Evolutionary conservation across 495 filamentous ascomycete species (phyloP).

Genomic region (Pyronema omphalodes): DNA sequence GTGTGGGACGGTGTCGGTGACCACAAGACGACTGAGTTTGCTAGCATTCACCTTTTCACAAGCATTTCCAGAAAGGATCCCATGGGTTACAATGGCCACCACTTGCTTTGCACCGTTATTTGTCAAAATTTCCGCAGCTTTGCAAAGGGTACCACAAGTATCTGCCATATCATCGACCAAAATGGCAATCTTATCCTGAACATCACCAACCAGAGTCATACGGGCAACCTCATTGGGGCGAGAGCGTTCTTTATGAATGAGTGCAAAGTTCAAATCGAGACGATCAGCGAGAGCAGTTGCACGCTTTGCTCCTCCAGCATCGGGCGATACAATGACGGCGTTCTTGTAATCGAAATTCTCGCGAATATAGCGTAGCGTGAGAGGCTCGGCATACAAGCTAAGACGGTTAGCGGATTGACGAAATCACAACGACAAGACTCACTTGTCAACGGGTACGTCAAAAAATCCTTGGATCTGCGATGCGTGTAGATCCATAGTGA

Average conservation of each 20-base stretch:
- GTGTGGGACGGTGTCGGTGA: constrained; percentile 94
- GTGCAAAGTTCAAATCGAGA: constrained; percentile 83
- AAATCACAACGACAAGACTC: not conserved
- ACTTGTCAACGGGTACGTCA: constrained; percentile 76
- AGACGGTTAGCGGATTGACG: constrained; percentile 3
- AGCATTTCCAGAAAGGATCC: constrained; percentile 79
- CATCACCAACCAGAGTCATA: constrained; percentile 81
- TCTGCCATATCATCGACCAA: constrained; percentile 67
- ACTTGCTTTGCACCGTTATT: constrained; percentile 73
- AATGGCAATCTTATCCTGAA: constrained; percentile 38
- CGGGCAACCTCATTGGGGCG: constrained; percentile 86
- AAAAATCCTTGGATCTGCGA: constrained; percentile 85
- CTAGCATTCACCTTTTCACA: constrained; percentile 79
- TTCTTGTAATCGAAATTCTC: constrained; percentile 68
- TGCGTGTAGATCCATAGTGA: constrained; percentile 72
- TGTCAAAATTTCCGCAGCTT: constrained; percentile 81
- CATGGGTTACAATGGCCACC: constrained; percentile 89
- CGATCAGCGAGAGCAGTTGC: constrained; percentile 93
- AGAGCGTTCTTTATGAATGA: constrained; percentile 95
- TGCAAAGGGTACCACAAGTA: constrained; percentile 83
- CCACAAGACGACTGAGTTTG: constrained; percentile 57
- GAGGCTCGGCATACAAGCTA: constrained; percentile 91
- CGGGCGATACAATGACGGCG: constrained; percentile 86
- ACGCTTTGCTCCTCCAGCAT: constrained; percentile 90
- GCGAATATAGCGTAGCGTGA: constrained; percentile 73